Evolutionary conservation across 2,329 filamentous ascomycete species (phyloP).

Genomic region (Arthrinium phaeospermum): DNA sequence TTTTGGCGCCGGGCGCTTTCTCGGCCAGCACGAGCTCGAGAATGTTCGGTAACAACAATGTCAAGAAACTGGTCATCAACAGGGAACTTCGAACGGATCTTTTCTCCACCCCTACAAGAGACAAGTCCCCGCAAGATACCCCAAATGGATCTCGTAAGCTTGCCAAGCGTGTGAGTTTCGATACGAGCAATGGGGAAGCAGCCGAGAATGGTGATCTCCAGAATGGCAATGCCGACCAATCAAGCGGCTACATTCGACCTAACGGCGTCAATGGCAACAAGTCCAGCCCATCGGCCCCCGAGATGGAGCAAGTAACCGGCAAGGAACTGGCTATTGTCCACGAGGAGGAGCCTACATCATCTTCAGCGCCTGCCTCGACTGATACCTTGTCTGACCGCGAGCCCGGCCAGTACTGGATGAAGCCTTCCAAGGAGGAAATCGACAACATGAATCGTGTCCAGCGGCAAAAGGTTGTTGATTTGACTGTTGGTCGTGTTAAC

Average conservation of each 20-base stretch:
- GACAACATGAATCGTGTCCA: constrained; percentile 80
- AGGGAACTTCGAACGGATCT: constrained; percentile 79
- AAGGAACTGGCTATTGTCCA: constrained; percentile 81
- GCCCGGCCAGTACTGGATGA: constrained; percentile 86
- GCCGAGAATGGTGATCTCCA: constrained; percentile 46
- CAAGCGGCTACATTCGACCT: constrained; percentile 65
- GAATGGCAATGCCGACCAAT: constrained; percentile 56
- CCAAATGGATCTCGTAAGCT: constrained; percentile 58
- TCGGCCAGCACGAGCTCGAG: constrained; percentile 69
- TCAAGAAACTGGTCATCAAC: constrained; percentile 94
- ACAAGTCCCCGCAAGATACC: constrained; percentile 49
- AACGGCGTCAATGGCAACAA: constrained; percentile 53
- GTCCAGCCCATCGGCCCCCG: constrained; percentile 51
- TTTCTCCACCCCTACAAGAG: constrained; percentile 65
- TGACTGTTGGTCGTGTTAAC: constrained; percentile 82
- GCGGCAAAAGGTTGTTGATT: constrained; percentile 73
- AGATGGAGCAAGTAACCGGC: constrained; percentile 74
- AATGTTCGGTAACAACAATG: constrained; percentile 70
- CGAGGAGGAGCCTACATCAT: constrained; percentile 64
- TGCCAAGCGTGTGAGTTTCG: constrained; percentile 92
- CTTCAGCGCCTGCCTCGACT: constrained; percentile 33
- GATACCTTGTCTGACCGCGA: constrained; percentile 47
- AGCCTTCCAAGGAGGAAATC: constrained; percentile 76
- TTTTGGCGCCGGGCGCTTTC: constrained; percentile 85
- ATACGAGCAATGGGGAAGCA: constrained; percentile 59